Conservation (phyloP, 2,329 filamentous ascomycete genomes). For the Allantophomopsis lycopodina region DNA sequence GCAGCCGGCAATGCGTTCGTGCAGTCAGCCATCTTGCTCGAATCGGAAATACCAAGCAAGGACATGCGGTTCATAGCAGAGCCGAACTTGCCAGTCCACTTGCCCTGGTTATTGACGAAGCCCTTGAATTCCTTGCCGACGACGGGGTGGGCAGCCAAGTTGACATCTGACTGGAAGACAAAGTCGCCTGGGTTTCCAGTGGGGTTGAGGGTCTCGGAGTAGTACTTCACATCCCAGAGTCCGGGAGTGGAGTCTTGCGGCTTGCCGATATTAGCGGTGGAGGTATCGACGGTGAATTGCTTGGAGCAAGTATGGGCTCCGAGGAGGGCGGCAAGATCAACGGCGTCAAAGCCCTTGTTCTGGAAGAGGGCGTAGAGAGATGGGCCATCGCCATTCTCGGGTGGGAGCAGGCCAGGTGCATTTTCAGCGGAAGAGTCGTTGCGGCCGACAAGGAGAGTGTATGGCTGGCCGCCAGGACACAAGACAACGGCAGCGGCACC, state of each 20-base stretch:
- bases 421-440: conserved; percentile 4
- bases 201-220: conserved; percentile 15
- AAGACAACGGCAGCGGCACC: conserved; percentile 5
- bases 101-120: conserved; percentile 18
- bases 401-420: conserved; percentile 4
- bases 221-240: conserved; percentile 21
- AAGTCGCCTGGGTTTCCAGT: conserved; percentile 24
- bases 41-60: conserved; percentile 4
- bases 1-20: conserved; percentile 3
- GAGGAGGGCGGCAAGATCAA: conserved; percentile 22
- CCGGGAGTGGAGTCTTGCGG: conserved; percentile 21
- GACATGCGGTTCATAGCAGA: conserved; percentile 10
- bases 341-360: conserved; percentile 20
- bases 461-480: conserved; percentile 6
- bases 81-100: conserved; percentile 19
- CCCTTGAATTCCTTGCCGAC: conserved; percentile 24
- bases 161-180: conserved; percentile 84
- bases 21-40: conserved; percentile 5
- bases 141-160: conserved; percentile 79
- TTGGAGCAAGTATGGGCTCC: conserved; percentile 21
- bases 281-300: conserved; percentile 15
- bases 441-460: conserved; percentile 6
- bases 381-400: conserved; percentile 1
- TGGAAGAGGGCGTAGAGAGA: conserved; percentile 17
- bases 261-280: conserved; percentile 11